Conservation (phyloP, 768 basidiomycete species). For the Hygrocybe punicea region DNA sequence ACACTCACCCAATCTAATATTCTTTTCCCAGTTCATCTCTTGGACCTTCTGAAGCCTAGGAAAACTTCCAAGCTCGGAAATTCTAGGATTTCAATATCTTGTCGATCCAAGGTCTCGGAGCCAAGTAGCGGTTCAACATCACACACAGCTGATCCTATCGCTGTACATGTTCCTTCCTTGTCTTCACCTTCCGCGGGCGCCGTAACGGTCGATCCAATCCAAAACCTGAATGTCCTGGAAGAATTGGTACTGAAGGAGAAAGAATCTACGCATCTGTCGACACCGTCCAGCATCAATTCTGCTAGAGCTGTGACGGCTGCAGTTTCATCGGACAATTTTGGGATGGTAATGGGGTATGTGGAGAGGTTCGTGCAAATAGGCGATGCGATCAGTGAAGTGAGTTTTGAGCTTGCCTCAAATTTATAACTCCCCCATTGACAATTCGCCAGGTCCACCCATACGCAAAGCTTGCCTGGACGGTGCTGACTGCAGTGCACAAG, state of each 20-base stretch:
- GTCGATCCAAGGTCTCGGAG: not conserved
- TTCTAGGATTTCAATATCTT: not conserved
- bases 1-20: too few relatives aligned
- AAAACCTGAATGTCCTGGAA: not conserved
- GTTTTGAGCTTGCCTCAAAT: not conserved
- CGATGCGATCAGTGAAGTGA: not conserved
- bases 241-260: not conserved
- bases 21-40: too few relatives aligned
- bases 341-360: not conserved
- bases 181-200: not conserved
- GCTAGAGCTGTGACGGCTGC: not conserved
- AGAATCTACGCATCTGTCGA: not conserved
- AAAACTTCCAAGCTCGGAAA: not conserved
- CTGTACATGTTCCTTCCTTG: not conserved
- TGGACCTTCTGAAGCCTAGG: too few relatives aligned
- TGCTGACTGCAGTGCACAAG: not conserved
- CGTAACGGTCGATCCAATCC: not conserved
- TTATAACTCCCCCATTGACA: not conserved
- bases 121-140: not conserved
- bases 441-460: conserved; percentile 1
- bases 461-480: not conserved
- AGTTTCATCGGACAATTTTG: not conserved
- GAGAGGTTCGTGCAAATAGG: not conserved
- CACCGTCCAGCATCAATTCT: not conserved
- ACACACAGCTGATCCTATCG: not conserved